These are phyloP conservation scores for Ananas comosus DNA, from an alignment of 176 grass and related monocot genomes.

Conservation along the genomic window DNA sequence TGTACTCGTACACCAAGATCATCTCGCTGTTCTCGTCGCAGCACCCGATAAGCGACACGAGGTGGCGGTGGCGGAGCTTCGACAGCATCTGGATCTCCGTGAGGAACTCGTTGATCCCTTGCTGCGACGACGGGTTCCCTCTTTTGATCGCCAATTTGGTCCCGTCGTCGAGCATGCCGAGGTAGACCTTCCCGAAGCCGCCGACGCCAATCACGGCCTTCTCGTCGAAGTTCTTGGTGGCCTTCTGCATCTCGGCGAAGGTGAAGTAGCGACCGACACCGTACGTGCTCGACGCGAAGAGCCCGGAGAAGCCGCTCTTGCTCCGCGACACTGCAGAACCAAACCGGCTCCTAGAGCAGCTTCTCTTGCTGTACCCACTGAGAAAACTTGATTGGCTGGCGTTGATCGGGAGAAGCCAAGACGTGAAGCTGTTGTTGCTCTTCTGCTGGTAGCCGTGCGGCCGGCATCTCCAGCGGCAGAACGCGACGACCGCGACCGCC, in stretches of 20 bases:
- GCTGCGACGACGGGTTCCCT: conserved; percentile 79
- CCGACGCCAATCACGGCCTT: conserved; percentile 73
- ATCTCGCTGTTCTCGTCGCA: conserved; percentile 97
- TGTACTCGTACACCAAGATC: conserved; percentile 96
- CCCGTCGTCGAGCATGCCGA: conserved; percentile 66
- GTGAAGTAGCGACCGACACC: conserved; percentile 67
- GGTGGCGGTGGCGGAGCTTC: conserved; percentile 78
- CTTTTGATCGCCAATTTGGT: conserved; percentile 83
- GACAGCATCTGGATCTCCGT: conserved; percentile 93
- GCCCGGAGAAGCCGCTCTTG: conserved; percentile 62
- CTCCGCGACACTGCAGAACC: conserved; percentile 70
- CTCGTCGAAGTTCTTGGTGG: conserved; percentile 92
- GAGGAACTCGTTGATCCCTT: conserved; percentile 92
- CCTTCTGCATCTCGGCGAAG: conserved; percentile 73
- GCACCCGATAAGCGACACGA: conserved; percentile 91
- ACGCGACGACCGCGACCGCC: conserved; percentile 37
- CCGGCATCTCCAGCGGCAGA: conserved; percentile 37
- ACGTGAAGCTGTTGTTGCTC: conserved; percentile 56
- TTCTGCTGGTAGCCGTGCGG: conserved; percentile 53
- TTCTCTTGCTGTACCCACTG: conserved; percentile 52
- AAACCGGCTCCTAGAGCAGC: conserved; percentile 53
- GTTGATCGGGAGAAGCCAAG: conserved; percentile 82
- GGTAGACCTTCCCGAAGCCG: conserved; percentile 91
- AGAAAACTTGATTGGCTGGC: conserved; percentile 63
- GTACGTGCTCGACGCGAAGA: conserved; percentile 70